Evolutionary conservation across 2,329 filamentous ascomycete species (phyloP), one percentile per base, ranked within the genome.

Genomic region (Claviceps arundinis): DNA sequence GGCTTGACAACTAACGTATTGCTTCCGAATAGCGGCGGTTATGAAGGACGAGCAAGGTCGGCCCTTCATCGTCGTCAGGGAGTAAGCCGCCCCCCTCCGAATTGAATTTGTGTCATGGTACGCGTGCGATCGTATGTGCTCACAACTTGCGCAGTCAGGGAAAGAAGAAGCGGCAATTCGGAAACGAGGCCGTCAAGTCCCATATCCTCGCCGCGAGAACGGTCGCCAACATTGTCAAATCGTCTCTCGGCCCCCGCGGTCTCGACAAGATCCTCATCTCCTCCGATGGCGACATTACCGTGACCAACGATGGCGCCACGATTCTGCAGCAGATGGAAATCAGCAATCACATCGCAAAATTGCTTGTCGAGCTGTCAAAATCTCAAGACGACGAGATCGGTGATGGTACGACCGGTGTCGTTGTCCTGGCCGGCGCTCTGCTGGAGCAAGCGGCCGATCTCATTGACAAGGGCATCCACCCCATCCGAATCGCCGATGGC

Each of bases 221-320:
- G 54, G 90, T 98, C 61, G 87, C 93, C 61, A 95, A 89, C 73
- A 93, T 98, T 62, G 89, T 98, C 72, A 96, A 95, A 77, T 93
- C 89, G 56, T 98, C 94, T 58, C 78, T 98, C 62, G 93, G 93
- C 49, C 93, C 93, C 51, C 86, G 93, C 61, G 93, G 93, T 57
- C 83, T 98, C 65, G 93, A 98, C 77, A 98, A 98, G 77, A 98
- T 98, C 66, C 81, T 98, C 62, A 98, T 98, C 63, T 98, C 93
- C 50, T 87, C 93, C 56, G 93, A 98, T 68, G 93, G 93, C 68
- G 93, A 98, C 71, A 98, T 98, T 69, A 98, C 93, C 56, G 89
- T 98, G 56, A 98, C 93, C 60, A 98, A 98, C 74, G 93, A 98
- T 73, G 93, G 93, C 64, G 94, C 94, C 52, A 98, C 93, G 46